Conservation (phyloP, 129 eudicot species). For the Pittosporum tobira region DNA sequence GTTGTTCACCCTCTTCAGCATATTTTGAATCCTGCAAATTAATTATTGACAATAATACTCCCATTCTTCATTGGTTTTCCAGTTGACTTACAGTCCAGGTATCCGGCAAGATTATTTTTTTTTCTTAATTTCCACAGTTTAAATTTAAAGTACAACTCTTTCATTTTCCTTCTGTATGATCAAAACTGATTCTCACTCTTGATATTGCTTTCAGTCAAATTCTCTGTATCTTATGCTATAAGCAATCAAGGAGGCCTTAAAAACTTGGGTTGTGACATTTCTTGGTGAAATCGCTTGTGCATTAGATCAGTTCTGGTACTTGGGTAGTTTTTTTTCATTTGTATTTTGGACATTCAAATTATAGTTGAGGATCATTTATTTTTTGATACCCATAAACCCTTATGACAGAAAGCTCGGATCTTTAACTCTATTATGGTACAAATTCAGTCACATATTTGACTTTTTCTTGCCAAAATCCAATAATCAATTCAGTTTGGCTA, state of each 20-base stretch:
- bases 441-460: too few relatives aligned
- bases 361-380: neutral
- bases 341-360: neutral
- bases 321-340: neutral
- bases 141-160: neutral
- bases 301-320: neutral
- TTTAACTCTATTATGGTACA: too few relatives aligned
- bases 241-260: neutral
- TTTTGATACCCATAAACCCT: neutral
- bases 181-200: neutral
- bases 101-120: neutral
- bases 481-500: neutral
- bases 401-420: neutral
- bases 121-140: too few relatives aligned
- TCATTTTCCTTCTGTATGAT: neutral
- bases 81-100: conserved; percentile 12
- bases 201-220: neutral
- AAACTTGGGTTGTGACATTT: neutral
- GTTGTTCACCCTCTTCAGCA: too few relatives aligned
- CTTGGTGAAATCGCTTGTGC: neutral
- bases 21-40: neutral
- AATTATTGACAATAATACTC: neutral
- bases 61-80: neutral
- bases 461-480: too few relatives aligned
- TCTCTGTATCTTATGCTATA: neutral